phyloP scores from a whole-genome alignment of 805 yeast species.

The Ogataea pilisensis region DNA sequence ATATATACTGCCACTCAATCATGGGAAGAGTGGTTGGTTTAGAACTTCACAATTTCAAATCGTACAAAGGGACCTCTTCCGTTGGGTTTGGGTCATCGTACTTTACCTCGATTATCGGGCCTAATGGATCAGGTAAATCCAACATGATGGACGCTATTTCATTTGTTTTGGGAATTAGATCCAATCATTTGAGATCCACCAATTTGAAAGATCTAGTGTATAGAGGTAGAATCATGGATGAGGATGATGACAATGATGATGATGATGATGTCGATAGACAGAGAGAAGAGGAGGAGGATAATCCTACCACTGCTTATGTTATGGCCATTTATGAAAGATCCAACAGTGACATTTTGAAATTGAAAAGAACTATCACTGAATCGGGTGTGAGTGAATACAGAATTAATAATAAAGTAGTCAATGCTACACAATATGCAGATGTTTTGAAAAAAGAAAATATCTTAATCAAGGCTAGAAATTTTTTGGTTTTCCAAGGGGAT shows the following conservation, averaged over 20 bases:
- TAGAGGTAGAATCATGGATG: constrained; percentile 53
- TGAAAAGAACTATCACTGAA: constrained; percentile 58
- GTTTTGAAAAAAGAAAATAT: constrained; percentile 75
- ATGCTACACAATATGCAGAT: constrained; percentile 60
- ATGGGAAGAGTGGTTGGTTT: constrained; percentile 85
- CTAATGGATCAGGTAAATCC: constrained; percentile 98
- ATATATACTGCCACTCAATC: neutral
- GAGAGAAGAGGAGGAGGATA: constrained; percentile 23
- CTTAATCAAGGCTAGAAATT: constrained; percentile 83
- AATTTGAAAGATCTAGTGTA: constrained; percentile 74
- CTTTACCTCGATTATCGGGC: constrained; percentile 92
- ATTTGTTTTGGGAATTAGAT: constrained; percentile 83
- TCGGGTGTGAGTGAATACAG: constrained; percentile 65
- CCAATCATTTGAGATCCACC: constrained; percentile 70
- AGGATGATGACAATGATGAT: constrained; percentile 21
- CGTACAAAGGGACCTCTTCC: constrained; percentile 71
- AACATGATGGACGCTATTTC: constrained; percentile 95
- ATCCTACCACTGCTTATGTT: constrained; percentile 64
- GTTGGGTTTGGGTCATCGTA: constrained; percentile 80
- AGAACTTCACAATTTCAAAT: constrained; percentile 84
- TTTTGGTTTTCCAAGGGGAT: constrained; percentile 94
- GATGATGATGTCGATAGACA: constrained; percentile 19
- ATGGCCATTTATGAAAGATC: constrained; percentile 68
- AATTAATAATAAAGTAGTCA: constrained; percentile 56
- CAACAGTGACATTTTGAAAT: constrained; percentile 52